phyloP scores from a whole-genome alignment of 2,329 filamentous ascomycete species.

The Cladorrhinum sp. region DNA sequence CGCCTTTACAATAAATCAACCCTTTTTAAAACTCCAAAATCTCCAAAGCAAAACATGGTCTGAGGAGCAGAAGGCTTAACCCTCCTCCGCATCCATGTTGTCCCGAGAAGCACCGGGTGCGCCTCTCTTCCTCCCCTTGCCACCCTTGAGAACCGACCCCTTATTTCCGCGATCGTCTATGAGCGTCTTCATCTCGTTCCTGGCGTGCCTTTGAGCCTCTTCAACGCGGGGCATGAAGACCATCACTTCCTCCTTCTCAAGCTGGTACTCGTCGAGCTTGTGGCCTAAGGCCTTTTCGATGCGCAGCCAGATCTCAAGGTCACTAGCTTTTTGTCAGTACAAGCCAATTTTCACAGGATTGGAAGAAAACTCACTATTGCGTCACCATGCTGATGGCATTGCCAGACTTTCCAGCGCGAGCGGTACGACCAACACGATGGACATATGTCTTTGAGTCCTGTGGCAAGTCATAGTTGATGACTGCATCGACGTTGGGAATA shows the following conservation, averaged over 20 bases:
- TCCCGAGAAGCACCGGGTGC: slow-evolving; percentile 43
- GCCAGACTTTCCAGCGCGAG: slow-evolving; percentile 80
- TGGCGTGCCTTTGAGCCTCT: slow-evolving; percentile 78
- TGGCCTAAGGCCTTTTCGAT: slow-evolving; percentile 76
- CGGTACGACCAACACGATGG: slow-evolving; percentile 84
- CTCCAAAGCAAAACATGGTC: neutral
- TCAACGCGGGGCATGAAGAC: slow-evolving; percentile 73
- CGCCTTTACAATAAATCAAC: neutral
- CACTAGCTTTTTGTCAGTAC: slow-evolving; percentile 19
- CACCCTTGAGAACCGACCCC: slow-evolving; percentile 44
- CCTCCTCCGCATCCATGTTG: slow-evolving; percentile 75
- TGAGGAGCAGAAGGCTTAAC: slow-evolving; percentile 37
- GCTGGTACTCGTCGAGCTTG: slow-evolving; percentile 55
- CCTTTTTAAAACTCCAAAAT: slow-evolving; percentile 3
- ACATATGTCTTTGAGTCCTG: slow-evolving; percentile 87
- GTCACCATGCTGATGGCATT: slow-evolving; percentile 78
- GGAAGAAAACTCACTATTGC: slow-evolving; percentile 55
- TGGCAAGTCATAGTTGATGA: slow-evolving; percentile 82
- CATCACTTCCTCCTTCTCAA: slow-evolving; percentile 81
- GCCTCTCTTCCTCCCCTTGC: slow-evolving; percentile 37
- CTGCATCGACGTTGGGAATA: slow-evolving; percentile 84
- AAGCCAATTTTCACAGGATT: neutral
- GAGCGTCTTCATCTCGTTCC: slow-evolving; percentile 76
- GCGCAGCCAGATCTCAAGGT: slow-evolving; percentile 61
- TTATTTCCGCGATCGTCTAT: slow-evolving; percentile 65